A percentile compares a stretch with the other conserved stretches of the same genome.
Conservation (phyloP, 2,329 filamentous ascomycete species). For the Cladosporium velox region DNA sequence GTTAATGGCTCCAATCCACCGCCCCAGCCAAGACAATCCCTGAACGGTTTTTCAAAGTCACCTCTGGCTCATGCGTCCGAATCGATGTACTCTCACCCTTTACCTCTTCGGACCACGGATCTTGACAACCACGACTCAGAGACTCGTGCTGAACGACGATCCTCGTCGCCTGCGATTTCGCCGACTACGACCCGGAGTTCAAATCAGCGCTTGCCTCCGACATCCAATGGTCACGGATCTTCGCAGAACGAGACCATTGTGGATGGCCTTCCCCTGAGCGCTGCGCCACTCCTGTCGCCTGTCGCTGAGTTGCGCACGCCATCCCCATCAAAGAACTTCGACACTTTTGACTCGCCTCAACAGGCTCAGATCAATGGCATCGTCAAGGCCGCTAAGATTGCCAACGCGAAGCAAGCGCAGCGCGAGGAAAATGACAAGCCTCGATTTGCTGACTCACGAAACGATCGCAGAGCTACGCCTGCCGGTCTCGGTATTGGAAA, state of each 20-base stretch:
- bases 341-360: constrained; percentile 21
- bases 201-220: neutral
- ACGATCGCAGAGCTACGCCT: constrained; percentile 32
- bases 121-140: neutral
- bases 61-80: constrained; percentile 8
- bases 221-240: constrained; percentile 5
- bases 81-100: constrained; percentile 6
- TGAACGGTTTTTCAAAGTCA: constrained; percentile 14
- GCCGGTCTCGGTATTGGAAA: constrained; percentile 14
- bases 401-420: constrained; percentile 32
- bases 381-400: constrained; percentile 32
- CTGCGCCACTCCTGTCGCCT: constrained; percentile 61
- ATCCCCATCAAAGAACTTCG: constrained; percentile 58
- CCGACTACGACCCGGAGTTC: constrained; percentile 8
- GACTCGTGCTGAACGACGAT: neutral
- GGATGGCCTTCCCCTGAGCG: constrained; percentile 20
- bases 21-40: constrained; percentile 1
- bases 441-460: constrained; percentile 20
- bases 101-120: constrained; percentile 16
- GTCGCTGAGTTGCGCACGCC: constrained; percentile 74
- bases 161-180: constrained; percentile 6
- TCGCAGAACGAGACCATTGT: constrained; percentile 4
- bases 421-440: constrained; percentile 26
- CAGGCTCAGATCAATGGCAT: constrained; percentile 31
- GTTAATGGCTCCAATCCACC: constrained; percentile 42